These are phyloP conservation scores for Neospermospora avenae DNA, from an alignment of 2,329 filamentous ascomycete genomes.

Conservation along the genomic window DNA sequence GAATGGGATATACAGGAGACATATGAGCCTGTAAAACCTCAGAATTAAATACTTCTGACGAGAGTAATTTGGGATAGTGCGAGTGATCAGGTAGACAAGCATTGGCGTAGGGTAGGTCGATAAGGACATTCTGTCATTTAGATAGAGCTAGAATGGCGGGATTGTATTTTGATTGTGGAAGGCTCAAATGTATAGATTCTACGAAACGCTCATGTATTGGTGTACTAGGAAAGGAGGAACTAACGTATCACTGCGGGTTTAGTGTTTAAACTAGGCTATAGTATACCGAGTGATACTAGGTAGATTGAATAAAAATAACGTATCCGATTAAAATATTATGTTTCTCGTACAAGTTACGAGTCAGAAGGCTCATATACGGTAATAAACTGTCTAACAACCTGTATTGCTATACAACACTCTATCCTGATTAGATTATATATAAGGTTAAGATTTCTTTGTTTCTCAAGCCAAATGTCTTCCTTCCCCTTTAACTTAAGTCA, in stretches of 20 bases:
- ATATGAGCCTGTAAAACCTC: not conserved
- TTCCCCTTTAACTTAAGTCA: too few species aligned
- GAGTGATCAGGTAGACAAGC: not conserved
- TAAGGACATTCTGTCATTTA: not conserved
- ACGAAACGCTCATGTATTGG: not conserved
- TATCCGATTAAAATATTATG: not conserved
- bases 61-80: not conserved
- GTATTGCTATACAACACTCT: too few species aligned
- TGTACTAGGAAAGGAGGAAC: not conserved
- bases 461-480: too few species aligned
- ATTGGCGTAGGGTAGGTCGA: not conserved
- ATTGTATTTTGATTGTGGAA: not conserved
- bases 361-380: too few species aligned
- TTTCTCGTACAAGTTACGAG: not conserved
- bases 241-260: not conserved
- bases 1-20: constrained; percentile 20
- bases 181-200: not conserved
- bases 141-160: too few species aligned
- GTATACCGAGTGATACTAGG: not conserved
- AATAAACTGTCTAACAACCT: too few species aligned
- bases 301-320: not conserved
- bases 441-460: too few species aligned
- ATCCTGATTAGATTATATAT: too few species aligned
- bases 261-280: not conserved
- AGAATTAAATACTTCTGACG: not conserved